phyloP scores from a whole-genome alignment of 2,329 filamentous ascomycete genomes.

The Diaporthe sp. region DNA sequence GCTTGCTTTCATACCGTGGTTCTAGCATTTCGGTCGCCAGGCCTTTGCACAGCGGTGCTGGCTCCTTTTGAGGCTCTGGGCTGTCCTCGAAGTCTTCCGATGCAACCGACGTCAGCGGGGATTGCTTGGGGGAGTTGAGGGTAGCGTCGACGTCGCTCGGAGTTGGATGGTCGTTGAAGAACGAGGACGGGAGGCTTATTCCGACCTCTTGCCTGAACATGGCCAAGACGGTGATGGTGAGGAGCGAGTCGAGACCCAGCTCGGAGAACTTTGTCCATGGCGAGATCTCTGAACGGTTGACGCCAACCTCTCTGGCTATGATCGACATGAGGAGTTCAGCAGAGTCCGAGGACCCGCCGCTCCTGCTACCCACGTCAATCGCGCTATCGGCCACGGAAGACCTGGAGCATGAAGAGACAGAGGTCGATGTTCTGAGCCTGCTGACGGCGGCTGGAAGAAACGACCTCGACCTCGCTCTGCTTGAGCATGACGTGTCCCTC shows the following conservation, averaged over 20 bases:
- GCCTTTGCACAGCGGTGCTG: neutral
- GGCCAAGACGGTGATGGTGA: constrained; percentile 35
- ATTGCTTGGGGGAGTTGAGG: neutral
- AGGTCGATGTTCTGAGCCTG: constrained; percentile 23
- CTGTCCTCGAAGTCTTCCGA: neutral
- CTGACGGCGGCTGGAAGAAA: constrained; percentile 7
- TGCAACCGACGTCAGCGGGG: neutral
- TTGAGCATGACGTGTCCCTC: neutral
- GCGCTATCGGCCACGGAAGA: neutral
- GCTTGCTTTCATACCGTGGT: constrained; percentile 18
- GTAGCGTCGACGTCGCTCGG: constrained; percentile 3
- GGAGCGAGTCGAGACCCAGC: constrained; percentile 42
- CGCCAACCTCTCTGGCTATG: constrained; percentile 40
- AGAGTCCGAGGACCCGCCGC: neutral
- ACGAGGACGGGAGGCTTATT: neutral
- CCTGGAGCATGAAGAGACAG: constrained; percentile 11
- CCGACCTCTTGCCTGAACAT: neutral
- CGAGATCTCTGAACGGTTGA: constrained; percentile 36
- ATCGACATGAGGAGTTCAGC: constrained; percentile 33
- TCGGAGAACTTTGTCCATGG: constrained; percentile 38
- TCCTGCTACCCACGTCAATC: constrained; percentile 4
- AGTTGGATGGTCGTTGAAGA: constrained; percentile 10
- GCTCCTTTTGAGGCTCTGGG: neutral
- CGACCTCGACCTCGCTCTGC: neutral
- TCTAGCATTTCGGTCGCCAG: neutral